Evolutionary conservation across 805 yeast species (phyloP).

Genomic region (Ogataea dorogensis): DNA sequence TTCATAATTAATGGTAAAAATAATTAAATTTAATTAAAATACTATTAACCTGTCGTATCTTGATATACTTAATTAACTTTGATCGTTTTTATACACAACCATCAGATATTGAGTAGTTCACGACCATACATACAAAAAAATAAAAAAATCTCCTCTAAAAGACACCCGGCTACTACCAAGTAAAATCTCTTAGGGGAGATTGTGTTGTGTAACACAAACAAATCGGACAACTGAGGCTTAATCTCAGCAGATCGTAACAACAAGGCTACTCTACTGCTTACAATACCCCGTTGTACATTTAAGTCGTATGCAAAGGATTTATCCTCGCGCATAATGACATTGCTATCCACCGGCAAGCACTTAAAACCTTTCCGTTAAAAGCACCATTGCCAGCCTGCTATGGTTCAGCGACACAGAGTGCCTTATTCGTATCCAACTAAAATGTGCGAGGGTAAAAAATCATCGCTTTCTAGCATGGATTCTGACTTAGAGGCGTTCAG

Average conservation of each 20-base stretch:
- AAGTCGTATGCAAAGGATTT: slow-evolving; percentile 39
- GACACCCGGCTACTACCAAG: slow-evolving; percentile 3
- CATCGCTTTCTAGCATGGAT: slow-evolving; percentile 52
- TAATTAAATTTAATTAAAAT: background rate
- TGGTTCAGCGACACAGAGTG: slow-evolving; percentile 41
- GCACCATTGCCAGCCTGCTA: slow-evolving; percentile 39
- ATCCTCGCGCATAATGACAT: slow-evolving; percentile 45
- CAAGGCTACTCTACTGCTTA: slow-evolving; percentile 53
- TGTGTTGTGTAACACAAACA: slow-evolving; percentile 27
- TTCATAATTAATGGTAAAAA: background rate
- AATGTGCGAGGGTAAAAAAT: slow-evolving; percentile 41
- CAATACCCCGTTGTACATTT: slow-evolving; percentile 18
- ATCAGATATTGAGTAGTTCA: slow-evolving; percentile 1
- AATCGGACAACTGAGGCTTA: slow-evolving; percentile 43
- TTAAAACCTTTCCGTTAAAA: slow-evolving; percentile 36
- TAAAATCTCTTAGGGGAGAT: slow-evolving; percentile 8
- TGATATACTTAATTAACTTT: too few species aligned
- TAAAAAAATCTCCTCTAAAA: slow-evolving; percentile 5
- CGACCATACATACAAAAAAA: slow-evolving; percentile 1
- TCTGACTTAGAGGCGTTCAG: slow-evolving; percentile 50
- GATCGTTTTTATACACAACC: slow-evolving; percentile 1
- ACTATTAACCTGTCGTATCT: background rate
- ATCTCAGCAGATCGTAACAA: slow-evolving; percentile 53
- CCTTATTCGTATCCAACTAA: slow-evolving; percentile 43
- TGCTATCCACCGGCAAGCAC: slow-evolving; percentile 42